Evolutionary conservation across 2,329 filamentous ascomycete species (phyloP).

Genomic region (Alternaria sp.): DNA sequence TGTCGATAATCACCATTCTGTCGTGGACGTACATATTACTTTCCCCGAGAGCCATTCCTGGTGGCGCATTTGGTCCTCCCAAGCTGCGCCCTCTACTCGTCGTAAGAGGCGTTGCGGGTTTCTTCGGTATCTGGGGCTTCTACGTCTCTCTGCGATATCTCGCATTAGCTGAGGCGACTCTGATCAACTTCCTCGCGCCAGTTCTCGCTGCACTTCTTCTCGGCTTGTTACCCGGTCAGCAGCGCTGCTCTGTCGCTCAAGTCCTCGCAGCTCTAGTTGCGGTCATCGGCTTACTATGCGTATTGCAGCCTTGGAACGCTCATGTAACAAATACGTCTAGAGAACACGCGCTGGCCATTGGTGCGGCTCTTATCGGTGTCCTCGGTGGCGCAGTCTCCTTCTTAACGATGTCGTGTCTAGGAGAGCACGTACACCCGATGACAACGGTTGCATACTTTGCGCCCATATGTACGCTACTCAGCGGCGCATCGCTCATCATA

Average conservation of each 20-base stretch:
- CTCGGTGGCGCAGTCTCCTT: not conserved
- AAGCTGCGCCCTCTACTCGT: not conserved
- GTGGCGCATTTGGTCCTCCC: not conserved
- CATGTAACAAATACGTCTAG: not conserved
- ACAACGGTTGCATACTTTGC: not conserved
- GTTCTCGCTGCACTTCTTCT: not conserved
- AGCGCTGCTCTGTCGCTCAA: not conserved
- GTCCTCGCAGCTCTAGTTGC: not conserved
- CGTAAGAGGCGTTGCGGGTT: not conserved
- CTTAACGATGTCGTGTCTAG: not conserved
- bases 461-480: not conserved
- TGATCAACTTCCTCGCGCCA: not conserved
- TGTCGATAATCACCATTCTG: not conserved
- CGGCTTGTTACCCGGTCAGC: not conserved
- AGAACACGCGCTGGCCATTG: not conserved
- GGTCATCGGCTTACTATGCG: not conserved
- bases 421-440: not conserved
- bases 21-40: not conserved
- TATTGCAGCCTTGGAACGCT: not conserved
- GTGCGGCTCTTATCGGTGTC: not conserved
- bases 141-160: not conserved
- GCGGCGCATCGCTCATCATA: not conserved
- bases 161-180: not conserved
- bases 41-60: not conserved
- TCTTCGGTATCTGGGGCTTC: conserved; percentile 1